These are phyloP conservation scores for Podila horticola DNA, from an alignment of 192 early-diverging fungal species.

Conservation along the genomic window DNA sequence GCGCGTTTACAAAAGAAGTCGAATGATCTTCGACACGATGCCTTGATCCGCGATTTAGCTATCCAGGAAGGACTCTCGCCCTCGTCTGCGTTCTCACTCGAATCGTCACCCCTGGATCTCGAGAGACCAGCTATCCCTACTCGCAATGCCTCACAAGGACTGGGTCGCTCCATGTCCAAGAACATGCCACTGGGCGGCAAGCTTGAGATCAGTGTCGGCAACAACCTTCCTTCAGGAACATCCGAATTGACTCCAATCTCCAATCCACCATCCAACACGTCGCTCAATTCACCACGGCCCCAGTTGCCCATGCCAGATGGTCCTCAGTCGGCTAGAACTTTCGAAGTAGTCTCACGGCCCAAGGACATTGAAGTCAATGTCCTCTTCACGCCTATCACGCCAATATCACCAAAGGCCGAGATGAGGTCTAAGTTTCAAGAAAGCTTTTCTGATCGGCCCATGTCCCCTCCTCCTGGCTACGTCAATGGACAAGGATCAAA, in stretches of 20 bases:
- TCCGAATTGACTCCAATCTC: constrained; percentile 36
- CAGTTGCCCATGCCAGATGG: constrained; percentile 20
- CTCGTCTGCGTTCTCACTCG: constrained; percentile 26
- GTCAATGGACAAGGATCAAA: constrained; percentile 3
- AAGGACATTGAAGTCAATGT: constrained; percentile 37
- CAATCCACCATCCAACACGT: constrained; percentile 27
- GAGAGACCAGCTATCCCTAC: constrained; percentile 39
- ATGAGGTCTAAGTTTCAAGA: constrained; percentile 43
- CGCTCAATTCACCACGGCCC: background rate
- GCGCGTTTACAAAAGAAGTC: constrained; percentile 42
- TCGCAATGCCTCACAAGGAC: constrained; percentile 33
- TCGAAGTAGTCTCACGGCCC: constrained; percentile 13
- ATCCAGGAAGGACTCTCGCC: constrained; percentile 26
- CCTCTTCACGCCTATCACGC: constrained; percentile 40
- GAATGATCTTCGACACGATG: constrained; percentile 39
- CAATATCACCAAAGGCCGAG: constrained; percentile 37
- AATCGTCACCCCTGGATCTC: constrained; percentile 39
- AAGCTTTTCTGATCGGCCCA: constrained; percentile 29
- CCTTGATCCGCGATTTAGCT: constrained; percentile 26
- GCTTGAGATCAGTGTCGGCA: constrained; percentile 37
- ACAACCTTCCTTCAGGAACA: constrained; percentile 2
- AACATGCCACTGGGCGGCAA: constrained; percentile 3
- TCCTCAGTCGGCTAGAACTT: background rate
- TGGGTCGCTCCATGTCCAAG: constrained; percentile 38
- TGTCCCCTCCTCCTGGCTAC: constrained; percentile 33